phyloP scores from a whole-genome alignment of 495 filamentous ascomycete species.

The Aeminium ludgeri region DNA sequence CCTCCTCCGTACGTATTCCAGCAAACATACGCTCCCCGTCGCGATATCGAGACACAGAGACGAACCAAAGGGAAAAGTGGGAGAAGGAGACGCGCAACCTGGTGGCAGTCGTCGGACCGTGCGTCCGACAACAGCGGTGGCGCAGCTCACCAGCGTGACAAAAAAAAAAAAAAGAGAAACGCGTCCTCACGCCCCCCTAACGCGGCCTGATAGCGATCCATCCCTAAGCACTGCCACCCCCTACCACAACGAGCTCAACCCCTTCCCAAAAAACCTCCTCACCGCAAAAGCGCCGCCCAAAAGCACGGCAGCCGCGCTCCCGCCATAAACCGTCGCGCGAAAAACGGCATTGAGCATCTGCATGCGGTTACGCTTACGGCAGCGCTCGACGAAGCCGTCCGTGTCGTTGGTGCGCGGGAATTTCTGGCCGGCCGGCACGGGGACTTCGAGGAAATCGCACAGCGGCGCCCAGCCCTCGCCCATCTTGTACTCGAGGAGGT shows the following conservation, averaged over 20 bases:
- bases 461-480: slow-evolving; percentile 50
- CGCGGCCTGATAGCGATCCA: too few relatives aligned
- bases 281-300: slow-evolving; percentile 12
- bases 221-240: too few relatives aligned
- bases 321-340: slow-evolving; percentile 34
- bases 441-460: slow-evolving; percentile 47
- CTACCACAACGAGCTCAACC: slow-evolving; percentile 1
- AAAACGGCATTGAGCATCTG: slow-evolving; percentile 46
- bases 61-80: too few relatives aligned
- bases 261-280: slow-evolving; percentile 6
- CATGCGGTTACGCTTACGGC: slow-evolving; percentile 38
- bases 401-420: slow-evolving; percentile 34
- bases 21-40: too few relatives aligned
- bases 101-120: too few relatives aligned
- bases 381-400: slow-evolving; percentile 43
- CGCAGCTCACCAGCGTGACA: too few relatives aligned
- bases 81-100: too few relatives aligned
- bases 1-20: too few relatives aligned
- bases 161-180: too few relatives aligned
- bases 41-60: too few relatives aligned
- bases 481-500: slow-evolving; percentile 47
- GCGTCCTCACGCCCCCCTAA: too few relatives aligned
- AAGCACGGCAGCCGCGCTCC: slow-evolving; percentile 18
- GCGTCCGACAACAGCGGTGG: too few relatives aligned
- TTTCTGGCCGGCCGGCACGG: slow-evolving; percentile 34